Evolutionary conservation across 139 green algal genomes (phyloP), one percentile per base, ranked within the genome.

Genomic region (Picochlorum sp.): DNA sequence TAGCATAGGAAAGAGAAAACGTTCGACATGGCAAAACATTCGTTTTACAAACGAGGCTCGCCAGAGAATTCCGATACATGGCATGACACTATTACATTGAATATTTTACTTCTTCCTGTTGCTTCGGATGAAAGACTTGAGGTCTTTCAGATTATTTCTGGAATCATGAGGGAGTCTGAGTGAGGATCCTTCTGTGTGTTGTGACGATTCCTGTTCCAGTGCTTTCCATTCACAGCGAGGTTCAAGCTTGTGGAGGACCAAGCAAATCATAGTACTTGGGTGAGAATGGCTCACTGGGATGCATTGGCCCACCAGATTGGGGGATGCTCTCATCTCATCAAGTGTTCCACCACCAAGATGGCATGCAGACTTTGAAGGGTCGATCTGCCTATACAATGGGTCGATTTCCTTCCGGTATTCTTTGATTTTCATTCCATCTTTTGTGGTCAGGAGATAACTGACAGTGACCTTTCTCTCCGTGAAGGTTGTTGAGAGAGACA

Each of bases 261-360:
- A 21, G n/a, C 47, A 54, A 21, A 54, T 54, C 47, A 54, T 26
- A 21, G 47, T 54, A 54, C 47, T 54, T 26, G 47, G 47, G 47
- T 54, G 18, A 9, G 47, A 54, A 21, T 54, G 47, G 47, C 47
- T 54, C 18, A 54, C 47, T 54, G 47, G 4, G 47, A 20, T 26
- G 47, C 8, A 26, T 54, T 20, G 47, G n/a, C 47, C 47, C n/a
- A 54, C 11, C 6, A 45, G 16, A 20, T 44, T 62, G 2, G 56
- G 16, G 30, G 56, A 54, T 54, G 47, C 5, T 20, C n/a, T 20
- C n/a, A 54, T 54, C 7, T 54, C 47, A 26, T 54, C 47, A 20
- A 54, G 2, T 20, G 18, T 54, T 20, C 47, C 47, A 21, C 47
- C n/a, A 26, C 47, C 47, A 21, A 54, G 47, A 23, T 54, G n/a